phyloP scores from a whole-genome alignment of 306 rosid species.

The Cicer chorassanicum region DNA sequence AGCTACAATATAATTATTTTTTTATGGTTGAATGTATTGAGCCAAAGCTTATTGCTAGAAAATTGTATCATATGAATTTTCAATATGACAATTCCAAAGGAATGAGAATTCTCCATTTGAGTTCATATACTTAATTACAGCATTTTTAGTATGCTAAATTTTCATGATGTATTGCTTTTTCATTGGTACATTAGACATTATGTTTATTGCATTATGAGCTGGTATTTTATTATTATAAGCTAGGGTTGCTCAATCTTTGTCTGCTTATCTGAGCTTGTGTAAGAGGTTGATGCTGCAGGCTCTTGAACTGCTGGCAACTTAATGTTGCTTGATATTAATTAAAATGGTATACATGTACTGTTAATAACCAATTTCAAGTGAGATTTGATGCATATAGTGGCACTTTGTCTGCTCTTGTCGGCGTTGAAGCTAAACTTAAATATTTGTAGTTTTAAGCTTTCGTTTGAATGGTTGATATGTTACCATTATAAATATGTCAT shows the following conservation, averaged over 20 bases:
- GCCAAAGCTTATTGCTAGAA: background rate
- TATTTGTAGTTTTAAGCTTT: background rate
- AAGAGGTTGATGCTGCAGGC: constrained; percentile 7
- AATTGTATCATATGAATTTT: constrained; percentile 40
- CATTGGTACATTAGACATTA: background rate
- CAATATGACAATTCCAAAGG: constrained; percentile 36
- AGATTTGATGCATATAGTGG: no score
- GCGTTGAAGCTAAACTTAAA: background rate
- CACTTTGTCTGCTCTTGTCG: background rate
- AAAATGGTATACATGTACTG: no score
- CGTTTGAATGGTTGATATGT: background rate
- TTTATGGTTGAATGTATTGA: constrained; percentile 38
- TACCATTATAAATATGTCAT: background rate
- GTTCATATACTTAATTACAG: background rate
- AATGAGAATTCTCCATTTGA: constrained; percentile 36
- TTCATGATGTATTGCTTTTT: background rate
- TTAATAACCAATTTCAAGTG: no score
- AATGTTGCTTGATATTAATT: background rate
- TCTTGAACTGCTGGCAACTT: background rate
- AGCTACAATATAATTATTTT: constrained; percentile 33
- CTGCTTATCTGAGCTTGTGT: background rate
- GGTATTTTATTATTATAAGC: constrained; percentile 13
- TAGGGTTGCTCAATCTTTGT: constrained; percentile 12
- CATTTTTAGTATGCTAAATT: background rate
- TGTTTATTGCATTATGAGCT: constrained; percentile 1